A percentile compares a stretch with the other conserved stretches of the same genome.
phyloP scores from a whole-genome alignment of 2,329 filamentous ascomycete species.

The Ascochyta lentis region DNA sequence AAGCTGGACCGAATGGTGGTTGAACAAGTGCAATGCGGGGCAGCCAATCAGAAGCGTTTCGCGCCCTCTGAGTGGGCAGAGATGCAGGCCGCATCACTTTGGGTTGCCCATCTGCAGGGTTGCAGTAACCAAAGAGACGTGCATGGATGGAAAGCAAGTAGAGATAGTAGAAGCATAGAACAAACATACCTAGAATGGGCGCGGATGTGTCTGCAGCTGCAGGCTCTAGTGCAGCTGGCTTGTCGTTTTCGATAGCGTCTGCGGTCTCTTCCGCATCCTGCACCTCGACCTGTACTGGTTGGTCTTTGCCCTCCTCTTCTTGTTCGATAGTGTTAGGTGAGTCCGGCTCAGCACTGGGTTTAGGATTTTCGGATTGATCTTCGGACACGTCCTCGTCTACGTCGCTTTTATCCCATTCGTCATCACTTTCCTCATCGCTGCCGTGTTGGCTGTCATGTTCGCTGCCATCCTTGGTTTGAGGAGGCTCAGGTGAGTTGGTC shows the following conservation, averaged over 20 bases:
- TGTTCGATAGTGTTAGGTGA: background rate
- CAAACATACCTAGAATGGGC: conserved; percentile 29
- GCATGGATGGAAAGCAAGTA: background rate
- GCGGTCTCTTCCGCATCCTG: background rate
- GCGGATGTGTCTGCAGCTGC: conserved; percentile 1
- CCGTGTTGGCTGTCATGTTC: background rate
- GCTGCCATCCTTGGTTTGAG: background rate
- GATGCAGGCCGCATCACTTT: conserved; percentile 14
- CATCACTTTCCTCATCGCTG: conserved; percentile 73
- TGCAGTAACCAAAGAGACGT: background rate
- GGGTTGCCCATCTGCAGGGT: background rate
- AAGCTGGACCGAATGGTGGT: conserved; percentile 30
- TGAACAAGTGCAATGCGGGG: conserved; percentile 12
- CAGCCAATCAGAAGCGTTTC: conserved; percentile 9
- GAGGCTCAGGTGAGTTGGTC: background rate
- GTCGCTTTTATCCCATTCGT: conserved; percentile 64
- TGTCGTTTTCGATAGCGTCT: background rate
- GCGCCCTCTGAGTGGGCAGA: conserved; percentile 4
- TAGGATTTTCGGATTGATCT: background rate
- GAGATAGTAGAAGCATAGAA: background rate
- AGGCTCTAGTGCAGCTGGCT: conserved; percentile 12
- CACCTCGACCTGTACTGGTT: background rate
- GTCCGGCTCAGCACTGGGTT: background rate
- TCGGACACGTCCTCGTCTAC: conserved; percentile 1
- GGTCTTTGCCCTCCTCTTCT: background rate